phyloP scores from a whole-genome alignment of 2,329 filamentous ascomycete genomes.

The Aplosporella prunicola region DNA sequence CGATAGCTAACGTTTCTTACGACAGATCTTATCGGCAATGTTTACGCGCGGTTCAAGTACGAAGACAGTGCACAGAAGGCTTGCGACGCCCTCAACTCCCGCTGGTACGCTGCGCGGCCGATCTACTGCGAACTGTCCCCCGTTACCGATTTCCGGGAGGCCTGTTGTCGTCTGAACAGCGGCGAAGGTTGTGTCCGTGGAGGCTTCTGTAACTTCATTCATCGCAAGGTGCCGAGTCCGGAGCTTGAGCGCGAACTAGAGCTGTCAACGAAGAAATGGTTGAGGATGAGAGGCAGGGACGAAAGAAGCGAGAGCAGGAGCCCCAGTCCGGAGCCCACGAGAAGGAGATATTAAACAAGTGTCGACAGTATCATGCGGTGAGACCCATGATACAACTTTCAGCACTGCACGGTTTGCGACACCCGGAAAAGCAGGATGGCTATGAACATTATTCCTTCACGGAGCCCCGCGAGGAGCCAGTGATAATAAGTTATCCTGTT shows the following conservation, averaged over 20 bases:
- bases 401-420: too few species aligned
- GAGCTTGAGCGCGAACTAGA: slow-evolving; percentile 84
- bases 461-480: too few species aligned
- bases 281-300: slow-evolving; percentile 75
- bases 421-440: too few species aligned
- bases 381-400: too few species aligned
- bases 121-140: slow-evolving; percentile 97
- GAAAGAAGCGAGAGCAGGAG: slow-evolving; percentile 72
- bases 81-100: slow-evolving; percentile 85
- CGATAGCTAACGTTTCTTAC: slow-evolving; percentile 10
- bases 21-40: slow-evolving; percentile 88
- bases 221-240: slow-evolving; percentile 84
- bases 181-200: slow-evolving; percentile 93
- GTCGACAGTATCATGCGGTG: too few species aligned
- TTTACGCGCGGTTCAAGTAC: slow-evolving; percentile 99
- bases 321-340: slow-evolving; percentile 75
- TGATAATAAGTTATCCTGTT: too few species aligned
- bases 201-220: slow-evolving; percentile 99
- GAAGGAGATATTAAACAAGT: slow-evolving; percentile 52
- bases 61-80: slow-evolving; percentile 91
- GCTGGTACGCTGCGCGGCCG: slow-evolving; percentile 94
- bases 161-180: slow-evolving; percentile 87
- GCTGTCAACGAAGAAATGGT: slow-evolving; percentile 91
- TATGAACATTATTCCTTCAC: too few species aligned
- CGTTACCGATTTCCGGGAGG: slow-evolving; percentile 96